Base-by-base conservation (phyloP, 1,284 basidiomycete genomes). In the Tetrapyrgos nigripes region DNA sequence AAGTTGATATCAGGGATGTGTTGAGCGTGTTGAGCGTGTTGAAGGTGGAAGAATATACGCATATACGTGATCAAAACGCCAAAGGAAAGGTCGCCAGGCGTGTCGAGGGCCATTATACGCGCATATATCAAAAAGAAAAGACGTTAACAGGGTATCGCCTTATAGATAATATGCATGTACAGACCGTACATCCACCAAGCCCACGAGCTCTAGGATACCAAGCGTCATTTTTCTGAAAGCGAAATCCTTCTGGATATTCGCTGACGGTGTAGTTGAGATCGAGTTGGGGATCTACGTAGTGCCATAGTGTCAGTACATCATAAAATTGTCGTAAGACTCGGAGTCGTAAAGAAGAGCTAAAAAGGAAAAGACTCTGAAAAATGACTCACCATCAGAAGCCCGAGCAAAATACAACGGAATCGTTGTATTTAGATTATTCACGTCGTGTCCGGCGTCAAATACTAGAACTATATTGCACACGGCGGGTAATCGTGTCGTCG, bases 191-290 rank as follows among this genome's bases (percentile, higher is more conserved):
- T 31, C 66, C 66, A 4, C 66, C 66, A 3, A 67, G 10, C 11
- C 37, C 66, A 2, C 63, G 61, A 1, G 64, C 61, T 10, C 66
- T 61, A 3, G 66, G 66, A 56, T 67, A 66, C 64, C 64, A 66
- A 46, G 52, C 27, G 47, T 63, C 52, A 45, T 61, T 52, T 2
- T 62, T 60, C 23, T 60, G 59, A 23, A 62, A 59, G 29, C 59
- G 53, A 24, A 62, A 59, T 14, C 59, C 64, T 13, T 57, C 49
- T 3, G 66, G 63, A 47, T 63, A 67, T 51, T 67, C 62, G 19
- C 51, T 28, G 28, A 59, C 50, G 1, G 59, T 65, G 37, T 67
- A 65, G 21, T 61, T 61, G 10, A 67, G 47, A 35, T 64, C 64
- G 28, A 62, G 24, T 21, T 58, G 53, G 1, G 61, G 60, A 27